phyloP scores from a whole-genome alignment of 352 stramenopile genomes.

The Phytophthora pseudosyringae region DNA sequence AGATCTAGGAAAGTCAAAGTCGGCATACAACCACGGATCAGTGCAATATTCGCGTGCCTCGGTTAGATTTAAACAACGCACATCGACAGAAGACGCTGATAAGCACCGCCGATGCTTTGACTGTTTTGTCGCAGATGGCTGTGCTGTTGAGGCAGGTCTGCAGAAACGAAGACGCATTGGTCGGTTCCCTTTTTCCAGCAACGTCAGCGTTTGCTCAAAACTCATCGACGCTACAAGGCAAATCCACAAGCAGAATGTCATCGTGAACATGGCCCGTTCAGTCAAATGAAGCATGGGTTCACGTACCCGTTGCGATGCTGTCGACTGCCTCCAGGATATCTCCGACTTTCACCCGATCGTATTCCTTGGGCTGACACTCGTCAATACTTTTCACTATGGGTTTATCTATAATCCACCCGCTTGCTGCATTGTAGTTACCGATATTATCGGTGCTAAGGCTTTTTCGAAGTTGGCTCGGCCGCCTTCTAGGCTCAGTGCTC shows the following conservation, averaged over 20 bases:
- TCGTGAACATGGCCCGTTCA: background rate
- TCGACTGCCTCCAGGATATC: constrained; percentile 80
- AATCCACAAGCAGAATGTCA: constrained; percentile 5
- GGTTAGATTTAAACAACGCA: constrained; percentile 44
- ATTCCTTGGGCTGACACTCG: constrained; percentile 41
- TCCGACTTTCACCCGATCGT: constrained; percentile 52
- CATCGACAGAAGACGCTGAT: constrained; percentile 36
- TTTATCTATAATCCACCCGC: constrained; percentile 60
- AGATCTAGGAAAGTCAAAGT: constrained; percentile 50
- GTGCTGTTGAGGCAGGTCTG: constrained; percentile 26
- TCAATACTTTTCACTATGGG: constrained; percentile 50
- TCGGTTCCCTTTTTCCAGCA: constrained; percentile 60
- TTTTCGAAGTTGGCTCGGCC: constrained; percentile 42
- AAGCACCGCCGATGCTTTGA: constrained; percentile 27
- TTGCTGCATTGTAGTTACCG: constrained; percentile 35
- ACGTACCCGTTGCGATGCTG: constrained; percentile 68
- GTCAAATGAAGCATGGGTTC: background rate
- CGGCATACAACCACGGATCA: constrained; percentile 3
- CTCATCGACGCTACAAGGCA: constrained; percentile 57
- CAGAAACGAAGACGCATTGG: constrained; percentile 76
- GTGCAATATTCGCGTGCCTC: background rate
- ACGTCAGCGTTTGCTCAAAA: constrained; percentile 58
- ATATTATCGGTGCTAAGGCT: constrained; percentile 73
- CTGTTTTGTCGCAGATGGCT: constrained; percentile 11
- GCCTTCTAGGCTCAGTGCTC: constrained; percentile 19